Evolutionary conservation across 2,329 filamentous ascomycete species (phyloP).

Genomic region (Colletotrichum sp.): DNA sequence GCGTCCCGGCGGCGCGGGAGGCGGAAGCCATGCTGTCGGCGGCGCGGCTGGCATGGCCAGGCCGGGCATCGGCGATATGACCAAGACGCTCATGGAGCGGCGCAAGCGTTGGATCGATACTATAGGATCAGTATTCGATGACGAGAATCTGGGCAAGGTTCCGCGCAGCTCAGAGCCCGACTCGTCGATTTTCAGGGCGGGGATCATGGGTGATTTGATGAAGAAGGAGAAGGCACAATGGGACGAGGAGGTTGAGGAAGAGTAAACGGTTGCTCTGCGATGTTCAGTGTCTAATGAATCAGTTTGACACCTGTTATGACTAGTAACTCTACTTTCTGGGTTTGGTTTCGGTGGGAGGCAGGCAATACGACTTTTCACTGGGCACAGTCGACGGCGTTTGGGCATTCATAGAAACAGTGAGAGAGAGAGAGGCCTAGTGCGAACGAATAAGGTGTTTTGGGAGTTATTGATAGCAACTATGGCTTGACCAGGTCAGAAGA

Average conservation of each 20-base stretch:
- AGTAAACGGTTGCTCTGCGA: conserved; percentile 34
- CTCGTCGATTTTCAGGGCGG: conserved; percentile 75
- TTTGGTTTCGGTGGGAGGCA: not conserved
- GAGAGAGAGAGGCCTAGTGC: not conserved
- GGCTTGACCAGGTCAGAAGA: not conserved
- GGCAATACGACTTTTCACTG: not conserved
- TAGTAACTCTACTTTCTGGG: not conserved
- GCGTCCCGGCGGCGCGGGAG: conserved; percentile 75
- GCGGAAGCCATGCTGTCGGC: conserved; percentile 67
- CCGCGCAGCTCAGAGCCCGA: conserved; percentile 69
- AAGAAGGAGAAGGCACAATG: conserved; percentile 80
- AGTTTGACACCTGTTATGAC: conserved; percentile 1
- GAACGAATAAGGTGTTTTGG: not conserved
- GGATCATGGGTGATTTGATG: conserved; percentile 74
- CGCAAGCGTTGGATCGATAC: conserved; percentile 88
- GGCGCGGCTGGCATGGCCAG: conserved; percentile 67
- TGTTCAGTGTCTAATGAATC: not conserved
- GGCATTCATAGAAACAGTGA: not conserved
- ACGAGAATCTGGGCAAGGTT: conserved; percentile 76
- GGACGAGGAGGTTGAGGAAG: conserved; percentile 80
- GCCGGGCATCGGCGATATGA: conserved; percentile 89
- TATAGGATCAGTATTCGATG: conserved; percentile 89
- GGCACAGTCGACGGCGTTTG: conserved; percentile 10
- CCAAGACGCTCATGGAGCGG: conserved; percentile 91
- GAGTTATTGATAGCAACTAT: not conserved